Conservation (phyloP, 352 stramenopile species). For the Aphanomyces euteiches region DNA sequence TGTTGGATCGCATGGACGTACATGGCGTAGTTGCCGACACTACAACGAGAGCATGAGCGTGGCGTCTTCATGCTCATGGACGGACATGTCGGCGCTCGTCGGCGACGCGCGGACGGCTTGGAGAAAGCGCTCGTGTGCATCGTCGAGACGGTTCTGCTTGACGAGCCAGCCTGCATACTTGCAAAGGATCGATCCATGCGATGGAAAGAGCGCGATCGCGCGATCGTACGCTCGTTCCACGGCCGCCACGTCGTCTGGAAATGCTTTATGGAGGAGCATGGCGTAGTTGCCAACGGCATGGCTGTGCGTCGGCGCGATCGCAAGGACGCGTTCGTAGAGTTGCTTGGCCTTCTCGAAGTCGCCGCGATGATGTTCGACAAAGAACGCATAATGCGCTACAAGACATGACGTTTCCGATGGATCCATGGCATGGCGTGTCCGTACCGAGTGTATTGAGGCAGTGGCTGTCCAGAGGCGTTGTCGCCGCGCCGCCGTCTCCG, state of each 20-base stretch:
- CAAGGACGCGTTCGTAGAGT: constrained; percentile 19
- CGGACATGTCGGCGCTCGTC: constrained; percentile 17
- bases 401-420: not conserved
- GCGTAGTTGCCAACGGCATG: constrained; percentile 22
- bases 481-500: too few relatives aligned
- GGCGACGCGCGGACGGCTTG: not conserved
- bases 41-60: not conserved
- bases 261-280: constrained; percentile 19
- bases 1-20: constrained; percentile 15
- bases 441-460: constrained; percentile 17
- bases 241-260: not conserved
- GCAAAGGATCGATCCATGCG: constrained; percentile 13
- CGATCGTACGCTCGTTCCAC: too few relatives aligned
- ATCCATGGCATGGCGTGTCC: too few relatives aligned
- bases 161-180: constrained; percentile 26
- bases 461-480: not conserved
- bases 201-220: not conserved
- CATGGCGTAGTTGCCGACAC: constrained; percentile 9
- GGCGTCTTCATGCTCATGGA: not conserved
- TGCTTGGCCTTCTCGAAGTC: not conserved
- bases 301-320: not conserved
- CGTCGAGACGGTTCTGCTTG: constrained; percentile 1
- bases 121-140: not conserved
- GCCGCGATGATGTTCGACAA: constrained; percentile 1
- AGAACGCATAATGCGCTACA: constrained; percentile 13